Conservation (phyloP, 2,329 filamentous ascomycete species). For the Trichophyton schoenleinii region DNA sequence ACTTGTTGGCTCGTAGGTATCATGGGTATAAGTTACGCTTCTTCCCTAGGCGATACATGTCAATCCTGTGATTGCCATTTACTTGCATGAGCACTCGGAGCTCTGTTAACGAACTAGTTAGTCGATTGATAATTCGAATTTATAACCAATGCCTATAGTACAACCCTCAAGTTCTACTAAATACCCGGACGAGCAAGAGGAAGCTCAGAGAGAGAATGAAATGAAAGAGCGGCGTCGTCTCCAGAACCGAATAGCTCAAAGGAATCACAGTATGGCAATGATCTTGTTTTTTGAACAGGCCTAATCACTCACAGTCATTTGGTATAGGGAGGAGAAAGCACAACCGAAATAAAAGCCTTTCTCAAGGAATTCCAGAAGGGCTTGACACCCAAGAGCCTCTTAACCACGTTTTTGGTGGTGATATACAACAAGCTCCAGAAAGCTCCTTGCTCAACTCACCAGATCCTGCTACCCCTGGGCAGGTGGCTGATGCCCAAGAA, state of each 20-base stretch:
- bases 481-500: not conserved
- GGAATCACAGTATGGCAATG: not conserved
- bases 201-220: not conserved
- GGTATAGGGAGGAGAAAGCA: not conserved
- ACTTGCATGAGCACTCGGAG: not conserved
- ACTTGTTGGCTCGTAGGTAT: too few species aligned
- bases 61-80: not conserved
- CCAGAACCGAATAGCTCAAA: conserved; percentile 4
- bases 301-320: not conserved
- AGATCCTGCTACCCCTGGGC: not conserved
- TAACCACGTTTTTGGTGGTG: too few species aligned
- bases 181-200: not conserved
- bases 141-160: too few species aligned
- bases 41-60: not conserved
- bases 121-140: too few species aligned
- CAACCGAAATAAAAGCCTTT: not conserved
- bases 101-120: too few species aligned
- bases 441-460: not conserved
- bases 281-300: too few species aligned
- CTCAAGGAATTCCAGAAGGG: not conserved
- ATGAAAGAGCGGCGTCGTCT: conserved; percentile 1
- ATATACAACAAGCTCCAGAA: not conserved
- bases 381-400: not conserved
- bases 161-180: not conserved
- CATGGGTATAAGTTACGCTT: not conserved